Conservation (phyloP, 177 flowering plant species). For the Vitis hybrid region DNA sequence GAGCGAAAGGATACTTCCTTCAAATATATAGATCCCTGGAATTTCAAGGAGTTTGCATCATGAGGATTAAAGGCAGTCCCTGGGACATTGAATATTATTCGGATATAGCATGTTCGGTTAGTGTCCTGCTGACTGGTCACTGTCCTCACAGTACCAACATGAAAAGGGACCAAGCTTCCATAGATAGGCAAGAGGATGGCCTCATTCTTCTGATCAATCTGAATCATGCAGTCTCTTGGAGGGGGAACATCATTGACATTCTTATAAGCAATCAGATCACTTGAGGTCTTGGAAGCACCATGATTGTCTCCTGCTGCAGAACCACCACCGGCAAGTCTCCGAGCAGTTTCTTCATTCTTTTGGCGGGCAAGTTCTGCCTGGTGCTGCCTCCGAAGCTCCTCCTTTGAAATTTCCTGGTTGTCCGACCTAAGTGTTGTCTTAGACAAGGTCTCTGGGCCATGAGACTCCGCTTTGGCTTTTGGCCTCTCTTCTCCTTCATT, state of each 20-base stretch:
- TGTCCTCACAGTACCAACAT: slow-evolving; percentile 58
- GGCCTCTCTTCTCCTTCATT: slow-evolving; percentile 51
- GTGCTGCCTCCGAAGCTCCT: slow-evolving; percentile 70
- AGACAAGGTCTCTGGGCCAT: slow-evolving; percentile 25
- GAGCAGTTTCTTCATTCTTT: slow-evolving; percentile 80
- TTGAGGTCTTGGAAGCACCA: slow-evolving; percentile 25
- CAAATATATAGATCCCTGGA: slow-evolving; percentile 54
- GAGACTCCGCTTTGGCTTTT: slow-evolving; percentile 26
- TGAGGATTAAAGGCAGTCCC: slow-evolving; percentile 67
- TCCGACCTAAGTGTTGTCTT: slow-evolving; percentile 73
- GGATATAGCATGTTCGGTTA: slow-evolving; percentile 52
- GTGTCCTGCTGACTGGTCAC: slow-evolving; percentile 63
- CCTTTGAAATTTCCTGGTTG: slow-evolving; percentile 67
- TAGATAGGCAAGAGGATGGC: slow-evolving; percentile 68
- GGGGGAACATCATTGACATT: slow-evolving; percentile 61
- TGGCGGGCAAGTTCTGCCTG: slow-evolving; percentile 81
- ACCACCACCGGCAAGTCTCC: slow-evolving; percentile 68
- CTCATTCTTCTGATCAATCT: slow-evolving; percentile 74
- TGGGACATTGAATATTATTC: slow-evolving; percentile 73
- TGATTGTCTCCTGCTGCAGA: slow-evolving; percentile 37
- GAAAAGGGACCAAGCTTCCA: slow-evolving; percentile 80
- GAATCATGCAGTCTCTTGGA: slow-evolving; percentile 66
- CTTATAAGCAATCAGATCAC: slow-evolving; percentile 67
- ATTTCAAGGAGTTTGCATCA: slow-evolving; percentile 52
- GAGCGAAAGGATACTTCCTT: slow-evolving; percentile 84